These are phyloP conservation scores for Flaveria robusta DNA, from an alignment of 129 eudicot genomes.

Conservation along the genomic window DNA sequence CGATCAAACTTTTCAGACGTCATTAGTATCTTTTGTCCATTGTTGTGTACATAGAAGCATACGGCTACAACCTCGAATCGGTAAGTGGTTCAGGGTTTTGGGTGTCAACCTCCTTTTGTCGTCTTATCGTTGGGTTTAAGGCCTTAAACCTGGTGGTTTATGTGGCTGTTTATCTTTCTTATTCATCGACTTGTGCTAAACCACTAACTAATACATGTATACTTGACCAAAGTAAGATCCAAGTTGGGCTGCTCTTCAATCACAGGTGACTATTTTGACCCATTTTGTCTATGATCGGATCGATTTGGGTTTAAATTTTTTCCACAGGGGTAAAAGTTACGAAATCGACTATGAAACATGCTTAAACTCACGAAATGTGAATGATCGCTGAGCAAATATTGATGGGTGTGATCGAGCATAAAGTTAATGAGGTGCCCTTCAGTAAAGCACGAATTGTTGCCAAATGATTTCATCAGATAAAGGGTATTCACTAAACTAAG, in stretches of 20 bases:
- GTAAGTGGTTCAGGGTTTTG: not conserved
- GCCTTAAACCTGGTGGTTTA: not conserved
- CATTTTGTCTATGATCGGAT: too few species aligned
- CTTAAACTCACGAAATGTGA: too few species aligned
- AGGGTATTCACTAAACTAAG: too few species aligned
- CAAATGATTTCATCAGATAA: too few species aligned
- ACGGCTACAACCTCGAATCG: not conserved
- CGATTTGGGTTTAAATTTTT: too few species aligned
- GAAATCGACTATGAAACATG: too few species aligned
- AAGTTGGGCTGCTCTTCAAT: not conserved
- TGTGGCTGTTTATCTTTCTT: not conserved
- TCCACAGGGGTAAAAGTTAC: too few species aligned
- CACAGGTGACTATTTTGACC: not conserved
- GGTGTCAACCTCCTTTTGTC: not conserved
- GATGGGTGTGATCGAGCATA: too few species aligned
- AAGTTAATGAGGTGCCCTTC: too few species aligned
- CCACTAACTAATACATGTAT: too few species aligned
- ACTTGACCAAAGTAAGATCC: not conserved
- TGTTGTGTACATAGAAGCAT: constrained; percentile 5
- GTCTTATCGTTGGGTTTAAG: not conserved
- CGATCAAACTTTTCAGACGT: not conserved
- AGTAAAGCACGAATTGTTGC: too few species aligned
- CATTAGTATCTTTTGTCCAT: not conserved
- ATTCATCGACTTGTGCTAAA: not conserved
- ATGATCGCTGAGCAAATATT: too few species aligned